Conservation (phyloP, 1,139 yeast species). For the Debaryomyces robertsiae region DNA sequence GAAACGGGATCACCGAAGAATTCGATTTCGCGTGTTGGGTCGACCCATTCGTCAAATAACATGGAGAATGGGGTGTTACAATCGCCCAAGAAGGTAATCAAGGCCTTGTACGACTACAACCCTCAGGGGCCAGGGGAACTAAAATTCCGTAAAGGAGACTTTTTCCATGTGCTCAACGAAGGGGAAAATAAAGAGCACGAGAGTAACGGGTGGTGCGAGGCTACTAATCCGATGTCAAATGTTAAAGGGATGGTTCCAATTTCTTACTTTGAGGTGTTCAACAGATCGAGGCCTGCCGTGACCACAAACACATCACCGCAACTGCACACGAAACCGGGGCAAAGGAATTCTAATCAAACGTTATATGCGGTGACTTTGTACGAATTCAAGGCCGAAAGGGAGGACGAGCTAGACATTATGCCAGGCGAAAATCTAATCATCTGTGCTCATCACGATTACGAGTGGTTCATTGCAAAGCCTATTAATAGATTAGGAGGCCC, state of each 20-base stretch:
- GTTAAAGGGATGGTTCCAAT: conserved; percentile 86
- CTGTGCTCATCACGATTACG: conserved; percentile 94
- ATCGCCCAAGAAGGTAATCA: conserved; percentile 79
- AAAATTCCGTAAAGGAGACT: conserved; percentile 78
- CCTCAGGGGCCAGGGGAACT: conserved; percentile 87
- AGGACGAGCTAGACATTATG: conserved; percentile 79
- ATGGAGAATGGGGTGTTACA: conserved; percentile 25
- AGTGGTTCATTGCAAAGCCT: conserved; percentile 98
- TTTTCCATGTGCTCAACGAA: conserved; percentile 73
- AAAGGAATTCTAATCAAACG: conserved; percentile 33
- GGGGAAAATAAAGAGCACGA: conserved; percentile 37
- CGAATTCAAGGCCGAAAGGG: conserved; percentile 86
- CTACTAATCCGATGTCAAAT: conserved; percentile 81
- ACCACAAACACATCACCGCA: conserved; percentile 12
- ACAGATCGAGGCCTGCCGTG: conserved; percentile 49
- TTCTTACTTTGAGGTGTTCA: conserved; percentile 77
- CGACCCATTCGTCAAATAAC: conserved; percentile 16
- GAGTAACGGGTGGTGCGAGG: conserved; percentile 78
- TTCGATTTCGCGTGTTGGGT: conserved; percentile 36
- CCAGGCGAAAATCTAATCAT: conserved; percentile 90
- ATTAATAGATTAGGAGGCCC: conserved; percentile 96
- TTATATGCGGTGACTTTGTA: conserved; percentile 58
- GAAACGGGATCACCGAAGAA: conserved; percentile 40
- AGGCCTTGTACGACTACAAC: conserved; percentile 75
- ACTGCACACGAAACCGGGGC: neutral